Base-by-base conservation (phyloP, 306 rosid species). In the Prunus fruticosa region DNA sequence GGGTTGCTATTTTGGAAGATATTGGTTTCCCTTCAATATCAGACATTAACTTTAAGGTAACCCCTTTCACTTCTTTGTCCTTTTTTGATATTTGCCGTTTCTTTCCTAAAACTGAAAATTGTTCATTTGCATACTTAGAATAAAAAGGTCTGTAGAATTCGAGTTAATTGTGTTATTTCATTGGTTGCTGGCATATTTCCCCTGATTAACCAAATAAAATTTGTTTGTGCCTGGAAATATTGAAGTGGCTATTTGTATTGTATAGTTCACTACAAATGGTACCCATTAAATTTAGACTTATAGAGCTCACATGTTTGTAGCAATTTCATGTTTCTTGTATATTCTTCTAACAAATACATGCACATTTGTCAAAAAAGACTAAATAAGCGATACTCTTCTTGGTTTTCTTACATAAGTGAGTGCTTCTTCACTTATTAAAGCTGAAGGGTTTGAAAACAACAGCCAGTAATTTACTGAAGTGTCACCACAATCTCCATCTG, bases 21-120 rank as follows among this genome's bases (percentile, higher is more conserved):
- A 81, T 71, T 80, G 87, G 82, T 67, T 79, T 89, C 67, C 82
- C 92, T 51, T 51, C 84, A 15, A 83, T 95, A 74, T 85, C 92
- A 10, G 97, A 90, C 66, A 83, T 90, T 72, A 95, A 95, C 83
- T 83, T 95, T 80, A 92, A 89, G 98, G 98, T 95, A 86, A 25
- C 20, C 43, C 58, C 56, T 45, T 43, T 25, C 45, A 58, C 25
- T 8, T 49, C 14, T 10, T 49, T 45, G 14, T 30, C 27, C 5
- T 12, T n/a, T 69, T 34, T 2, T 5, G 8, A 18, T 51, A 70
- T 51, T 28, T 51, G 2, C 4, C 4, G 30, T 41, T 23, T 13
- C 67, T 22, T 20, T 6, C 52, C 18, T 72, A 27, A 56, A 15
- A 32, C 14, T 13, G 14, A 8, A 34, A 22, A 54, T 54, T 52